A percentile compares a stretch with the other conserved stretches of the same genome.
phyloP scores from a whole-genome alignment of 129 eudicot genomes.

The Tagetes patula region DNA sequence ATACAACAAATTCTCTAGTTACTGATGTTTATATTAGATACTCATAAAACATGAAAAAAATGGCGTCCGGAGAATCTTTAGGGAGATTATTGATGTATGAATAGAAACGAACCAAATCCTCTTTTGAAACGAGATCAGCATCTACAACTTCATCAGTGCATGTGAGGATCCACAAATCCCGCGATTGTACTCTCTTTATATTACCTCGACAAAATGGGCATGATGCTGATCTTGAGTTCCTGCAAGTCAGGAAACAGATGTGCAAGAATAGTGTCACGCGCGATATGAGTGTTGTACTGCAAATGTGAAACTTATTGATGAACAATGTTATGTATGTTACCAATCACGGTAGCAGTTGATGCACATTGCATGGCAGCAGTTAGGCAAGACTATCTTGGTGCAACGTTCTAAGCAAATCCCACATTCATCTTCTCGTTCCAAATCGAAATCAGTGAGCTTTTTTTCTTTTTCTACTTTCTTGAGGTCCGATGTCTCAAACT shows the following conservation, averaged over 20 bases:
- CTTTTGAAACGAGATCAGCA: constrained; percentile 60
- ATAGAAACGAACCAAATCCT: constrained; percentile 74
- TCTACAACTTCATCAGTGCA: constrained; percentile 74
- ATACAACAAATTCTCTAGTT: constrained; percentile 38
- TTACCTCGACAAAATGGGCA: constrained; percentile 95
- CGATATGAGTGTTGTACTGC: not conserved
- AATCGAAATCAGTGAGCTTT: constrained; percentile 42
- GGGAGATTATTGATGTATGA: constrained; percentile 76
- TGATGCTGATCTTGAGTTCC: constrained; percentile 85
- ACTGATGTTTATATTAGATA: constrained; percentile 51
- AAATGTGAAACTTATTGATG: constrained; percentile 7
- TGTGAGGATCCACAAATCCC: constrained; percentile 90
- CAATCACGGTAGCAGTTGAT: constrained; percentile 92
- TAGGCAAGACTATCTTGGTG: constrained; percentile 87
- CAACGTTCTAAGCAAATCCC: constrained; percentile 93
- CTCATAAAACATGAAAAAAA: constrained; percentile 87
- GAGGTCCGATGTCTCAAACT: constrained; percentile 35
- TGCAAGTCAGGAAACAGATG: constrained; percentile 29
- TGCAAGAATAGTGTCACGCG: not conserved
- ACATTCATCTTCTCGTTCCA: constrained; percentile 92
- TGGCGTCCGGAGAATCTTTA: constrained; percentile 77
- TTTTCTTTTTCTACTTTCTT: constrained; percentile 36
- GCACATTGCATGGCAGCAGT: constrained; percentile 97
- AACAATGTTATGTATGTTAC: constrained; percentile 34
- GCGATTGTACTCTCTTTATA: constrained; percentile 76